phyloP scores from a whole-genome alignment of 768 basidiomycete species.

The Tylopilus plumbeoviolaceoides region DNA sequence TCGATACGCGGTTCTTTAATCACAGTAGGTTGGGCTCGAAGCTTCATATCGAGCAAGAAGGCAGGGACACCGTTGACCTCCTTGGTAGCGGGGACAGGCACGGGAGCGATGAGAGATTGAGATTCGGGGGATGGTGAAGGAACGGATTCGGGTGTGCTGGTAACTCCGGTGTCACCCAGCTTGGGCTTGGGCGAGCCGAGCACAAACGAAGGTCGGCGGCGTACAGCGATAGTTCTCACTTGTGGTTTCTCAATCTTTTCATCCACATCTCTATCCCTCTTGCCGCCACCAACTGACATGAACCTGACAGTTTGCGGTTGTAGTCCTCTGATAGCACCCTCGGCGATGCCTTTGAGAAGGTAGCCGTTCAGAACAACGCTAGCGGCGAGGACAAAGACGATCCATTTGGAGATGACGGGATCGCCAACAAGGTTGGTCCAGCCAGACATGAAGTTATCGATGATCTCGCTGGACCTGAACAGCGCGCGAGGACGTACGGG shows the following conservation, averaged over 20 bases:
- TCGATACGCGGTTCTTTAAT: conserved; percentile 14
- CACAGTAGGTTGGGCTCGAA: conserved; percentile 23
- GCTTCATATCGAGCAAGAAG: conserved; percentile 33
- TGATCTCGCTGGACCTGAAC: conserved; percentile 44
- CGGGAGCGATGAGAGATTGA: conserved; percentile 24
- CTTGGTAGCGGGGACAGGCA: conserved; percentile 18
- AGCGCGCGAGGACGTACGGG: conserved; percentile 29
- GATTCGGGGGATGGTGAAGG: conserved; percentile 12
- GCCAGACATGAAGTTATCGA: conserved; percentile 84
- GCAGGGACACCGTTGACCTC: conserved; percentile 23
- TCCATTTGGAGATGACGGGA: conserved; percentile 92
- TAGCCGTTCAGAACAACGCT: conserved; percentile 91
- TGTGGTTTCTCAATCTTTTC: conserved; percentile 18
- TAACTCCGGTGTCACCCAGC: conserved; percentile 12
- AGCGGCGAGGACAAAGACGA: conserved; percentile 81
- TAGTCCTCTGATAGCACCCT: conserved; percentile 38
- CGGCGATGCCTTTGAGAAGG: conserved; percentile 80
- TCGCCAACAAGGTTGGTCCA: conserved; percentile 94
- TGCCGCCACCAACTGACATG: conserved; percentile 20
- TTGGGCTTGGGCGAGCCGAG: conserved; percentile 23
- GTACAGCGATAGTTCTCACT: conserved; percentile 8
- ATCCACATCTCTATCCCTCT: conserved; percentile 20
- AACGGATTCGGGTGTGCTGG: conserved; percentile 14
- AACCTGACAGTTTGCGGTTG: conserved; percentile 31
- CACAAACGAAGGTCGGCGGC: conserved; percentile 22